Evolutionary conservation across 306 rosid species (phyloP).

Genomic region (Citrullus mucosospermus): DNA sequence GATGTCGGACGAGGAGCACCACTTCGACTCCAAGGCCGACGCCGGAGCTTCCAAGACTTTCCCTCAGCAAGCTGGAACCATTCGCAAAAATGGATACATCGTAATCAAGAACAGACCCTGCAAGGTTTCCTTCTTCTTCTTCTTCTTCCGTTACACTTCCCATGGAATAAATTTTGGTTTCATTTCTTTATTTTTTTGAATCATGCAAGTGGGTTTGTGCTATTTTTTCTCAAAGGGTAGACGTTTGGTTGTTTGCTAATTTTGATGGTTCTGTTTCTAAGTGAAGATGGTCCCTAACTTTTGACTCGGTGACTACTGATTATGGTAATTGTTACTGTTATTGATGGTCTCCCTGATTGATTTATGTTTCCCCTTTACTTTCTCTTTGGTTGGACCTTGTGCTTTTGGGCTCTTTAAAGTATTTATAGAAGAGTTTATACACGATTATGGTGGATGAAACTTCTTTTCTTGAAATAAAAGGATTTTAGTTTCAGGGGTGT

Average conservation of each 20-base stretch:
- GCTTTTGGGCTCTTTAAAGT: not conserved
- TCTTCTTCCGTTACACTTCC: not conserved
- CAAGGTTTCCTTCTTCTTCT: conserved; percentile 26
- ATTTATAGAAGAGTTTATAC: not conserved
- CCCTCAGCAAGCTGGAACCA: conserved; percentile 61
- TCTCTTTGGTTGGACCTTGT: not conserved
- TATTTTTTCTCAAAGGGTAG: not conserved
- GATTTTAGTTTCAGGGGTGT: not conserved
- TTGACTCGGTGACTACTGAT: not conserved
- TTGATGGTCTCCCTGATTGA: not conserved
- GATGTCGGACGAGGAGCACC: conserved; percentile 72
- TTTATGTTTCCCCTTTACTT: not conserved
- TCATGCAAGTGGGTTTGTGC: not conserved
- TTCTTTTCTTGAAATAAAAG: not conserved
- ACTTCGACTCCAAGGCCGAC: conserved; percentile 53
- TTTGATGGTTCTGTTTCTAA: not conserved
- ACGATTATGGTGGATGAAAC: not conserved
- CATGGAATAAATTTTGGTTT: not conserved
- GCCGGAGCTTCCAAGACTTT: conserved; percentile 66
- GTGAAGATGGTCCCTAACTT: not conserved
- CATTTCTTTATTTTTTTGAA: not conserved
- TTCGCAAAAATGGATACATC: conserved; percentile 59
- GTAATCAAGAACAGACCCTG: conserved; percentile 59
- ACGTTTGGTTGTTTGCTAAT: not conserved
- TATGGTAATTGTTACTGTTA: not conserved